A percentile compares a stretch with the other conserved stretches of the same genome.
phyloP scores from a whole-genome alignment of 352 stramenopile genomes.

The Nothophytophthora sp. region DNA sequence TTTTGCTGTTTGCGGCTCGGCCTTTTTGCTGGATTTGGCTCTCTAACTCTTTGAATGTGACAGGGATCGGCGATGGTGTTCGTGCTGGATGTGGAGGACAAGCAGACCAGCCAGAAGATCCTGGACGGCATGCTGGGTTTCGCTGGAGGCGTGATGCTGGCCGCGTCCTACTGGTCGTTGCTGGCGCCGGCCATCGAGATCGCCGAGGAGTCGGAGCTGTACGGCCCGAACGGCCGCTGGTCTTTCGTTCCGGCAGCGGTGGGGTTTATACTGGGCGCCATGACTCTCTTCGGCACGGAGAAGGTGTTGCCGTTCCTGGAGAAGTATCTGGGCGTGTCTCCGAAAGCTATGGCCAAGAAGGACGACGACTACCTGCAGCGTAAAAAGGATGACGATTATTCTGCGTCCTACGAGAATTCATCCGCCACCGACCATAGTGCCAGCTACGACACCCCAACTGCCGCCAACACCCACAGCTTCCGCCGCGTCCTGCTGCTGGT shows the following conservation, averaged over 20 bases:
- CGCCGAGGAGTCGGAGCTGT: constrained; percentile 75
- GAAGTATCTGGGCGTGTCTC: constrained; percentile 31
- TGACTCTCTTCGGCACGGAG: constrained; percentile 79
- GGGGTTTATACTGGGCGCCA: constrained; percentile 77
- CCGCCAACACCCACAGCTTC: constrained; percentile 45
- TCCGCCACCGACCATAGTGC: neutral
- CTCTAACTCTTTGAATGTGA: neutral
- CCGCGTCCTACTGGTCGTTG: constrained; percentile 90
- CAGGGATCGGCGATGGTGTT: constrained; percentile 81
- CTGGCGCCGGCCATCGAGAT: constrained; percentile 88
- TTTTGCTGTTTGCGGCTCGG: neutral
- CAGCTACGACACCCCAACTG: constrained; percentile 17
- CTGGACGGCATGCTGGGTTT: constrained; percentile 89
- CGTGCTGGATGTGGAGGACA: constrained; percentile 79
- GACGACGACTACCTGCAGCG: constrained; percentile 36
- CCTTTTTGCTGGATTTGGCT: neutral
- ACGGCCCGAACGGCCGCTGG: constrained; percentile 70
- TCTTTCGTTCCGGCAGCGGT: constrained; percentile 84
- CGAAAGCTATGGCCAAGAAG: constrained; percentile 56
- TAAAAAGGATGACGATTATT: constrained; percentile 26
- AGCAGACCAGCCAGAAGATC: constrained; percentile 76
- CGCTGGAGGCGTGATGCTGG: constrained; percentile 89
- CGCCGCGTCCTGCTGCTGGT: constrained; percentile 85
- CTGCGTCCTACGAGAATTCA: neutral
- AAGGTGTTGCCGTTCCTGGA: constrained; percentile 62